These are phyloP conservation scores for Salix dunnii DNA, from an alignment of 345 rosid genomes.

Conservation along the genomic window DNA sequence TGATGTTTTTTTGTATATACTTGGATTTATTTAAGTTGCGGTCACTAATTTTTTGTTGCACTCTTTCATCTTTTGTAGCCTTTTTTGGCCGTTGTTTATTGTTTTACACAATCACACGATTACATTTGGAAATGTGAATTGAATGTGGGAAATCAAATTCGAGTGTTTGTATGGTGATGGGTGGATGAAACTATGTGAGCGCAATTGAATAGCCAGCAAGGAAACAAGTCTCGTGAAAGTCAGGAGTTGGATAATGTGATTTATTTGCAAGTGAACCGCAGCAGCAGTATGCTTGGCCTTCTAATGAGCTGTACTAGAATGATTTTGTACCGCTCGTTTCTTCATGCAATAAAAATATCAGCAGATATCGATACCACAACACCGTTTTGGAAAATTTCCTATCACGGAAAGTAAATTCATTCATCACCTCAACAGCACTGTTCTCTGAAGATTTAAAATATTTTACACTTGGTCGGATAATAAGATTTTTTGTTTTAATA, in stretches of 20 bases:
- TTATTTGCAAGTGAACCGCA: too few species aligned
- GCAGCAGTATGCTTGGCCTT: background rate
- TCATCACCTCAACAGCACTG: background rate
- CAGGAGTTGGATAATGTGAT: too few species aligned
- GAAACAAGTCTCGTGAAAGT: background rate
- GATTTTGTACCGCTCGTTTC: background rate
- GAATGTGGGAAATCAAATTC: background rate
- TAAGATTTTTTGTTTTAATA: too few species aligned
- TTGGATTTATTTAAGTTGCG: conserved; percentile 15
- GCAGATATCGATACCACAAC: background rate
- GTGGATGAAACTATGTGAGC: background rate
- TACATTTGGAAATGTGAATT: background rate
- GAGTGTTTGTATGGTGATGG: background rate
- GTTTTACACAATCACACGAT: background rate
- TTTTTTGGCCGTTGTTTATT: background rate
- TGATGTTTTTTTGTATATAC: conserved; percentile 34
- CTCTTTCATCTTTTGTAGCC: background rate
- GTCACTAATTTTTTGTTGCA: background rate
- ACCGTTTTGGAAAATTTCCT: too few species aligned
- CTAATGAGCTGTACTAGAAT: background rate
- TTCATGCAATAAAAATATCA: background rate
- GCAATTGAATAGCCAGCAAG: background rate
- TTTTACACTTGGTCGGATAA: too few species aligned
- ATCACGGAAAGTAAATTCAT: background rate
- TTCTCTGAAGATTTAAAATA: too few species aligned